These are phyloP conservation scores for Chlamydomonas sp. DNA, from an alignment of 139 green algal species.

Conservation along the genomic window DNA sequence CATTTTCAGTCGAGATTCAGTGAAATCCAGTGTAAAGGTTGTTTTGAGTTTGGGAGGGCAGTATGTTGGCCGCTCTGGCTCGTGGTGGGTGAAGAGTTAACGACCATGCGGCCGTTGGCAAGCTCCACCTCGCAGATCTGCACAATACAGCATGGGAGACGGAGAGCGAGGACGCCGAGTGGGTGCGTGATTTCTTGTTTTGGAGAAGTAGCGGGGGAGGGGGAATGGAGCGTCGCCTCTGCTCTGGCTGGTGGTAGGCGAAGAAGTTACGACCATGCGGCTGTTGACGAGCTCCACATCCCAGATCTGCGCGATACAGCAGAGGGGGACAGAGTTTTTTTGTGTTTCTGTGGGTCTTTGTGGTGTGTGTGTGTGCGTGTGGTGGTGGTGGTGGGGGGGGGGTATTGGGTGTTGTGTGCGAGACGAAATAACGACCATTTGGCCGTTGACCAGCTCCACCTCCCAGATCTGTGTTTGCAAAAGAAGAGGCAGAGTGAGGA, in stretches of 20 bases:
- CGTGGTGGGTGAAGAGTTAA: not conserved
- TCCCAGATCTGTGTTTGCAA: constrained; percentile 17
- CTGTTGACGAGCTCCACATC: no score
- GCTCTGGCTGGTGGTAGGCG: not conserved
- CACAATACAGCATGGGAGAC: not conserved
- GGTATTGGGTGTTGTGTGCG: not conserved
- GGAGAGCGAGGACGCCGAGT: not conserved
- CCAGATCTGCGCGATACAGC: no score
- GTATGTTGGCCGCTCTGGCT: not conserved
- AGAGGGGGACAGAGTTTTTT: no score
- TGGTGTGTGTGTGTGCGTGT: no score
- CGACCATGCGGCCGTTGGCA: constrained; percentile 3
- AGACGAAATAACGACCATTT: not conserved
- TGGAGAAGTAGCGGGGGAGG: not conserved
- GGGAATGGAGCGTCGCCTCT: not conserved
- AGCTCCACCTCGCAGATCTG: constrained; percentile 14
- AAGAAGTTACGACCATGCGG: not conserved
- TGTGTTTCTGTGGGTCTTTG: no score
- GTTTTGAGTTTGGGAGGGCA: no score
- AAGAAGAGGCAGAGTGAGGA: no score
- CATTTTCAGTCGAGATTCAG: no score
- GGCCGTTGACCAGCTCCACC: constrained; percentile 10
- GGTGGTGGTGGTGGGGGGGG: not conserved
- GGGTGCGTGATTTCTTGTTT: not conserved
- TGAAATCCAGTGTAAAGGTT: no score